Evolutionary conservation across 148 eudicot genomes (phyloP).

Genomic region (Silene uniflora): DNA sequence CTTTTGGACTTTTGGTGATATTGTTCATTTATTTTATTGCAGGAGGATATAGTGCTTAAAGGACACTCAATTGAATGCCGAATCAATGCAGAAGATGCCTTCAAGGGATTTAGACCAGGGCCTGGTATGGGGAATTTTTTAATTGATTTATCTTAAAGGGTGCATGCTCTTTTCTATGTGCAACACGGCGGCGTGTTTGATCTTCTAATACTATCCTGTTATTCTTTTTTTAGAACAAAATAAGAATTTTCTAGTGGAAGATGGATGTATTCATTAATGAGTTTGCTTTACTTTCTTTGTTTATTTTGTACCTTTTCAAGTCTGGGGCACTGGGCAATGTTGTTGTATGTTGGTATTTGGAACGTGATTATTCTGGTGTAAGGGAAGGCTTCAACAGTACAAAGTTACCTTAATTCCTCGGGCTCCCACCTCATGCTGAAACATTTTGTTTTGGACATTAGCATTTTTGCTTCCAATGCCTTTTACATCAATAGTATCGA

Average conservation of each 20-base stretch:
- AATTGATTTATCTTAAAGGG: neutral
- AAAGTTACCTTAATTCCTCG: neutral
- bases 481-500: neutral
- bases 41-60: conserved; percentile 92
- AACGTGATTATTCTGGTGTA: neutral
- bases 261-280: neutral
- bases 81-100: conserved; percentile 99
- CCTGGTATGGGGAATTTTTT: conserved; percentile 50
- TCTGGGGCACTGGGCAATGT: neutral
- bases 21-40: conserved; percentile 13
- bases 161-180: conserved; percentile 2
- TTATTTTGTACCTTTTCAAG: neutral
- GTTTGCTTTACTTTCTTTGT: neutral
- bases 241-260: neutral
- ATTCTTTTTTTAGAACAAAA: neutral
- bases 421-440: neutral
- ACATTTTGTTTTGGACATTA: neutral
- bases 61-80: conserved; percentile 99
- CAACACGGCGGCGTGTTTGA: neutral
- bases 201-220: neutral
- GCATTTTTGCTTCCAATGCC: neutral
- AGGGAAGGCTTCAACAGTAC: neutral
- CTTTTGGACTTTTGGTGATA: neutral
- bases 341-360: neutral
- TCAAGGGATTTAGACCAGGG: conserved; percentile 95